Percentiles rank a stretch among this genome's conserved stretches.
Evolutionary conservation across 2,329 filamentous ascomycete genomes (phyloP).

Genomic region (Talaromyces sp.): DNA sequence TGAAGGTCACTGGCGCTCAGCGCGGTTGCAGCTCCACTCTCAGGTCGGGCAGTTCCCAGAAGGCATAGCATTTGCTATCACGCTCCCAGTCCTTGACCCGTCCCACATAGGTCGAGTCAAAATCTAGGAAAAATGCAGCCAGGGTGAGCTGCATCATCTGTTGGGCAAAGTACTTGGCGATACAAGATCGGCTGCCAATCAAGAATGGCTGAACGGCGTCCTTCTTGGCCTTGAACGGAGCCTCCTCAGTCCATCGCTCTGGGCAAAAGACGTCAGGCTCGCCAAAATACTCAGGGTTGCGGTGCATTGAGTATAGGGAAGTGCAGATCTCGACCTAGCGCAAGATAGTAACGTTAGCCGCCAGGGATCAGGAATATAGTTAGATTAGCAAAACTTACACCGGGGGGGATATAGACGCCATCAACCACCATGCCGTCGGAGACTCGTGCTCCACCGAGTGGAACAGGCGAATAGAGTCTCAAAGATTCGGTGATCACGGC

Average conservation of each 20-base stretch:
- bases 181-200: slow-evolving; percentile 20
- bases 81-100: slow-evolving; percentile 18
- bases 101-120: slow-evolving; percentile 19
- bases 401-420: slow-evolving; percentile 18
- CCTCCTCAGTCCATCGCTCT: slow-evolving; percentile 26
- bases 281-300: slow-evolving; percentile 25
- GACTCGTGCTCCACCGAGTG: slow-evolving; percentile 22
- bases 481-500: slow-evolving; percentile 26
- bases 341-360: slow-evolving; percentile 6
- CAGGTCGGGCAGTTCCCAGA: slow-evolving; percentile 21
- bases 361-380: neutral
- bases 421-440: slow-evolving; percentile 18
- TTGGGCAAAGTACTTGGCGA: slow-evolving; percentile 23
- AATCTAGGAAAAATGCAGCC: slow-evolving; percentile 19
- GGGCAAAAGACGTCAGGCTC: slow-evolving; percentile 24
- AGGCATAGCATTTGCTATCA: slow-evolving; percentile 20
- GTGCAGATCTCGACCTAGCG: slow-evolving; percentile 21
- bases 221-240: slow-evolving; percentile 16
- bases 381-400: slow-evolving; percentile 14
- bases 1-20: neutral
- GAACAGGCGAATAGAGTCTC: slow-evolving; percentile 26
- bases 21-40: slow-evolving; percentile 14
- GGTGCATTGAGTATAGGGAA: slow-evolving; percentile 25
- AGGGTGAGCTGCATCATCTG: slow-evolving; percentile 22
- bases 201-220: slow-evolving; percentile 21